phyloP scores from a whole-genome alignment of 805 yeast genomes.

The Lachancea quebecensis region DNA sequence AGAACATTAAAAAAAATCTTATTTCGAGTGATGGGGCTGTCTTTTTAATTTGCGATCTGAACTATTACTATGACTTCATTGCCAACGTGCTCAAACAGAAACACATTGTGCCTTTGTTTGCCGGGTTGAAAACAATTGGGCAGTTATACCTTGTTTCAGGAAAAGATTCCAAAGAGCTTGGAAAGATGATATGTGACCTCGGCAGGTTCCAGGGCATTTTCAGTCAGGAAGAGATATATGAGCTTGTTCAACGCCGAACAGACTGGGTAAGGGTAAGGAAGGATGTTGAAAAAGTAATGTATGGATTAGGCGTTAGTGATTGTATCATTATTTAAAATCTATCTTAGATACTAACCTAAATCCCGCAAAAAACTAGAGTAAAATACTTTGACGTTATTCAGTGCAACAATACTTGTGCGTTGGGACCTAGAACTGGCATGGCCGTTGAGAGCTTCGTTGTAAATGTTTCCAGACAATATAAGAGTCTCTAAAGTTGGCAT shows the following conservation, averaged over 20 bases:
- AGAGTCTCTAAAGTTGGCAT: slow-evolving; percentile 29
- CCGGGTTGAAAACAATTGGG: slow-evolving; percentile 77
- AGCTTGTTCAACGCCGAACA: slow-evolving; percentile 76
- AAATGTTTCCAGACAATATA: slow-evolving; percentile 29
- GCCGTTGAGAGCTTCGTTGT: slow-evolving; percentile 30
- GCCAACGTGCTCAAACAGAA: slow-evolving; percentile 51
- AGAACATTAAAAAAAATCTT: slow-evolving; percentile 63
- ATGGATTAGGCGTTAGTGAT: slow-evolving; percentile 78
- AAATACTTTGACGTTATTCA: slow-evolving; percentile 30
- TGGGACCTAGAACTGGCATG: slow-evolving; percentile 25
- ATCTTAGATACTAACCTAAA: not conserved
- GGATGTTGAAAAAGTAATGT: slow-evolving; percentile 91
- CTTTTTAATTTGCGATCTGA: slow-evolving; percentile 72
- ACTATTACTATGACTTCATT: slow-evolving; percentile 69
- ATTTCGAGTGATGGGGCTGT: slow-evolving; percentile 81
- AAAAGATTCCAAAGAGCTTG: slow-evolving; percentile 72
- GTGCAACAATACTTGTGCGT: slow-evolving; percentile 22
- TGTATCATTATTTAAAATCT: slow-evolving; percentile 48
- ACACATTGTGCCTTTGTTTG: slow-evolving; percentile 67
- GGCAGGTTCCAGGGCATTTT: slow-evolving; percentile 84
- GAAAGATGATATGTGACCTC: slow-evolving; percentile 73
- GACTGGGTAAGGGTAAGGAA: slow-evolving; percentile 77
- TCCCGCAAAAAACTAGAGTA: slow-evolving; percentile 29
- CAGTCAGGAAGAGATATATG: slow-evolving; percentile 89
- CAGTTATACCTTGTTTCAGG: slow-evolving; percentile 66